Percentiles rank a stretch among this genome's conserved stretches.
These are phyloP conservation scores for Aureobasidium mangrovei DNA, from an alignment of 2,329 filamentous ascomycete species.

Conservation along the genomic window DNA sequence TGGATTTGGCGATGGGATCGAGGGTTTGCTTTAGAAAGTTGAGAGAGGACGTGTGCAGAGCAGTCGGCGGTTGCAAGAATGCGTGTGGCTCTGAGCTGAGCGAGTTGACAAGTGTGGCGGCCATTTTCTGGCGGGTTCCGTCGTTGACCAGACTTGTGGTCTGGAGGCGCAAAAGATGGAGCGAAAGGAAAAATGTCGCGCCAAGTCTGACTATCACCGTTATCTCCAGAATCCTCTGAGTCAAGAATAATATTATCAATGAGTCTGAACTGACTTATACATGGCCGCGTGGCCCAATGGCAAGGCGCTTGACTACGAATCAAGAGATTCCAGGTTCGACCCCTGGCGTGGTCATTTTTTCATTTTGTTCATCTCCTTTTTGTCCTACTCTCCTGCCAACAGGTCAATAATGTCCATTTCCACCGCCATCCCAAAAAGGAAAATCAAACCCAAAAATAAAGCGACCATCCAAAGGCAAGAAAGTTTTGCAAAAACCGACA, in stretches of 20 bases:
- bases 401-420: no score
- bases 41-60: conserved; percentile 61
- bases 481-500: no score
- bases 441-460: no score
- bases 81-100: conserved; percentile 44
- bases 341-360: conserved; percentile 12
- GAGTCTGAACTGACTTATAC: no score
- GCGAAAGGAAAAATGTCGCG: conserved; percentile 9
- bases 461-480: no score
- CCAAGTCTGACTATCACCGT: conserved; percentile 1
- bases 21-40: conserved; percentile 71
- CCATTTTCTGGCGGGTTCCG: neutral
- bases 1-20: conserved; percentile 64
- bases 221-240: no score
- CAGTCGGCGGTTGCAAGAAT: conserved; percentile 65
- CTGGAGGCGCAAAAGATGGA: conserved; percentile 4
- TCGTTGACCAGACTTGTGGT: neutral
- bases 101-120: conserved; percentile 4
- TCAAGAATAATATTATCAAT: no score
- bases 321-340: conserved; percentile 16
- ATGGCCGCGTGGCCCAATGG: conserved; percentile 45
- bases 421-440: no score
- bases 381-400: no score
- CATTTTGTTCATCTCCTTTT: neutral
- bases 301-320: conserved; percentile 50